Evolutionary conservation across 2,329 filamentous ascomycete genomes (phyloP).

Genomic region (Aspergillus intermedius): DNA sequence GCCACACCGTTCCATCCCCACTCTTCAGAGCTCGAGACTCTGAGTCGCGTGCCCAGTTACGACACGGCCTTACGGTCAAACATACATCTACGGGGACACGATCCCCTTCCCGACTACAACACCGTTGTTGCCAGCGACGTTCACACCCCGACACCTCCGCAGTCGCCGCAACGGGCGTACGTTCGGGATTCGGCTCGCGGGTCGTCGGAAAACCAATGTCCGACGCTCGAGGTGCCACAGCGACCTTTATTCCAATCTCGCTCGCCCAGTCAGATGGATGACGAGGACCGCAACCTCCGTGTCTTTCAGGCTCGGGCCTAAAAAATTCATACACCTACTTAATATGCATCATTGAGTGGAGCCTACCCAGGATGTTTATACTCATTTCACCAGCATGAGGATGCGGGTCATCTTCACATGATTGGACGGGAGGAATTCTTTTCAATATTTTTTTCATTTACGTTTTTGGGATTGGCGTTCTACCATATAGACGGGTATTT

Average conservation of each 20-base stretch:
- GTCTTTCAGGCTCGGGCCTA: conserved; percentile 35
- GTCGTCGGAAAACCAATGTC: conserved; percentile 21
- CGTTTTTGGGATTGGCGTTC: conserved; percentile 8
- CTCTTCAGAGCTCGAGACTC: conserved; percentile 54
- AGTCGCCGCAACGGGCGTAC: conserved; percentile 35
- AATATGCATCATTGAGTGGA: no score
- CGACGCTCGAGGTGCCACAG: conserved; percentile 21
- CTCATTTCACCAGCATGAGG: neutral
- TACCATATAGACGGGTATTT: conserved; percentile 10
- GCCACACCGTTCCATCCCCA: conserved; percentile 37
- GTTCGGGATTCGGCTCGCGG: conserved; percentile 31
- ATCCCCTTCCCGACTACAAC: conserved; percentile 60
- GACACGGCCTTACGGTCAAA: conserved; percentile 64
- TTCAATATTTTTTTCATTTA: neutral
- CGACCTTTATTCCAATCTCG: conserved; percentile 20
- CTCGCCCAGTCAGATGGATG: conserved; percentile 24
- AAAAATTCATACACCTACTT: conserved; percentile 5
- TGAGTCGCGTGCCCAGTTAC: conserved; percentile 72
- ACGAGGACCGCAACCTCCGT: conserved; percentile 35
- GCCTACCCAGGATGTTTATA: neutral
- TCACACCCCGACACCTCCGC: conserved; percentile 21
- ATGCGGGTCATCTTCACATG: neutral
- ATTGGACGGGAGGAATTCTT: conserved; percentile 3
- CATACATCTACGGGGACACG: conserved; percentile 43
- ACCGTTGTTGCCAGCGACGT: conserved; percentile 42